Base-by-base conservation (phyloP, 805 yeast genomes). In the Blastobotrys americana region DNA sequence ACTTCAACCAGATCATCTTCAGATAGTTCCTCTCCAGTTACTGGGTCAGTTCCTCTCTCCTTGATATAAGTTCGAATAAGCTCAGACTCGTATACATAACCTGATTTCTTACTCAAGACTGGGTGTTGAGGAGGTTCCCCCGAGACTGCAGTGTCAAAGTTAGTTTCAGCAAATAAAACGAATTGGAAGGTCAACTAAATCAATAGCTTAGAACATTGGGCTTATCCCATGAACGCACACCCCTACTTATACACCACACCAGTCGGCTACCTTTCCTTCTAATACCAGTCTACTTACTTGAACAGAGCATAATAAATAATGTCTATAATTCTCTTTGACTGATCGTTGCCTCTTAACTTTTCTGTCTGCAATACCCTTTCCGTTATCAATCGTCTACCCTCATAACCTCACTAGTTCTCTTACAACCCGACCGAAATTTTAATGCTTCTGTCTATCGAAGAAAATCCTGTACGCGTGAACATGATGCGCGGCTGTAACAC, bases 31-130 rank as follows among this genome's bases (percentile, higher is more conserved):
- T 82, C 81, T 46, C 80, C 77, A 13, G 74, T 72, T 17, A 88
- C 67, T 2, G 97, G 97, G 59, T 89, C 97, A 35, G 68, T 74
- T 1, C 82, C 82, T 43, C 78, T 69, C 39, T 83, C 76, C 4
- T 73, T 58, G 8, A 89, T 68, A 56, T 84, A 87, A 19, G 76
- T 71, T 43, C 69, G 76, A 9, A 88, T 66, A 39, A 84, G 67
- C 10, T 68, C 56, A 50, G 68, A 70, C 51, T 89, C 96, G 58
- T 83, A 89, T 2, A 90, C 64, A 38, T 76, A 67, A 44, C 40
- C 40, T 8, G 88, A 80, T 49, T 67, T 76, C 2, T 81, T 78
- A 15, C 63, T 86, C 1, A 89, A 66, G 5, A 85, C 96, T 0
- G 97, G 90, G 31, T 69, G 69, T n/a, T 57, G 61, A 4, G 88